A percentile compares a stretch with the other conserved stretches of the same genome.
Evolutionary conservation across 768 basidiomycete genomes (phyloP).

Genomic region (Russula emetica): DNA sequence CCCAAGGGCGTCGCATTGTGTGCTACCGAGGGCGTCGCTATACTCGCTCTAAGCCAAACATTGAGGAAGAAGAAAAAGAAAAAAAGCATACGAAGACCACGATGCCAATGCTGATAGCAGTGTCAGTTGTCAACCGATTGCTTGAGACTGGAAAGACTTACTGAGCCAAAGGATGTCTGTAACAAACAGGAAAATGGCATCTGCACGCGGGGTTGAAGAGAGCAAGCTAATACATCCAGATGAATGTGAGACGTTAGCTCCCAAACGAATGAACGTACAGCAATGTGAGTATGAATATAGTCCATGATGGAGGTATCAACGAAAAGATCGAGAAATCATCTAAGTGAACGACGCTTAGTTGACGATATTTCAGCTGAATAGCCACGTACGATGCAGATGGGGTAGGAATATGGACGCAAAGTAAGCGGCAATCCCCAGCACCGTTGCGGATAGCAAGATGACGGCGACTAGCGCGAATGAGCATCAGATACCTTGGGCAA

Average conservation of each 20-base stretch:
- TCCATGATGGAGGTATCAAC: conserved; percentile 26
- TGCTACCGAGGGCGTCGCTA: conserved; percentile 22
- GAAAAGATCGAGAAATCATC: conserved; percentile 28
- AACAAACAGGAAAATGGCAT: conserved; percentile 25
- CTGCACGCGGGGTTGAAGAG: conserved; percentile 20
- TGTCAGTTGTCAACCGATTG: background rate
- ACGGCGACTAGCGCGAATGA: conserved; percentile 10
- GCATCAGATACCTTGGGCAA: background rate
- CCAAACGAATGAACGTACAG: conserved; percentile 17
- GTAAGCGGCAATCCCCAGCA: conserved; percentile 9
- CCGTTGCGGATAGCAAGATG: conserved; percentile 5
- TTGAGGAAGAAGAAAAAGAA: background rate
- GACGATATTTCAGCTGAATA: background rate
- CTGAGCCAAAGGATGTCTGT: conserved; percentile 27
- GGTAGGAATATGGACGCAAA: conserved; percentile 24
- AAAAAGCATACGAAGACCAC: conserved; percentile 25
- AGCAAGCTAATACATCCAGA: conserved; percentile 18
- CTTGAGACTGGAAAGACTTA: conserved; percentile 3
- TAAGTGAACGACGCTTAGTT: conserved; percentile 1
- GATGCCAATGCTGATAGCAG: conserved; percentile 22
- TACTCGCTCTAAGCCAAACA: background rate
- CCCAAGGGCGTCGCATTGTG: conserved; percentile 25
- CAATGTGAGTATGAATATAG: conserved; percentile 25
- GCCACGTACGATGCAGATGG: conserved; percentile 20
- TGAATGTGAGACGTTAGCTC: too few species aligned